Evolutionary conservation across 2,329 filamentous ascomycete genomes (phyloP), one percentile per base, ranked within the genome.

Genomic region (Gnomoniopsis sp.): DNA sequence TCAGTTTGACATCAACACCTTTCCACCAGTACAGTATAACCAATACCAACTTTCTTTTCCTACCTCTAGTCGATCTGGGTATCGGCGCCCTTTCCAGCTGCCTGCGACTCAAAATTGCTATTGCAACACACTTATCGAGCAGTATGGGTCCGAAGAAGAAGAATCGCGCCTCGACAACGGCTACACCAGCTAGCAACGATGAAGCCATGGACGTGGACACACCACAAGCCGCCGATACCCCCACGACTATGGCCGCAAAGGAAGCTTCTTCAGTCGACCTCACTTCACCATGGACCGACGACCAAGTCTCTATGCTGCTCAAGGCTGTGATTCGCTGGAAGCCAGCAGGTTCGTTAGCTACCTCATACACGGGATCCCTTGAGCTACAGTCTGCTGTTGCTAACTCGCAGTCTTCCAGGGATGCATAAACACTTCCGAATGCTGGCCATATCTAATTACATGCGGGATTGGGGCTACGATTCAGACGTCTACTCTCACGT

Each of bases 381-480:
- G 34, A 46, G 30, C 38, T 4, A 19, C 21, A 46, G 55, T 54
- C 61, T 48, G 58, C 44, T 41, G 6, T 55, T 36, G 26, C 46
- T 55, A 61, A 57, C 60, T 58, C 62, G 14, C 60, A 34, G 21
- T 33, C 51, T 38, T 65, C 2, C 64, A 90, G 90, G 92, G 61
- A 90, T 96, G 81, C 92, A 96, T 77, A 96, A 93, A 71, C 91
- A 96, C 73, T 96, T 96, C 70, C 88, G 91, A 61, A 93, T 97
- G 82, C 86, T 96, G 63, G 87, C 91, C 10, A 91, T 97, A 59
- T 88, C 88, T 48, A 87, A 93, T 65, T 85, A 91, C 66, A 77
- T 96, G 61, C 86, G 88, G 64, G 91, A 89, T 65, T 89, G 93
- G 72, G 91, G 91, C 68, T 88, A 90, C 70, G 83, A 92, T 72